Evolutionary conservation across 768 basidiomycete genomes (phyloP), one percentile per base, ranked within the genome.

Genomic region (Butyriboletus loyo): DNA sequence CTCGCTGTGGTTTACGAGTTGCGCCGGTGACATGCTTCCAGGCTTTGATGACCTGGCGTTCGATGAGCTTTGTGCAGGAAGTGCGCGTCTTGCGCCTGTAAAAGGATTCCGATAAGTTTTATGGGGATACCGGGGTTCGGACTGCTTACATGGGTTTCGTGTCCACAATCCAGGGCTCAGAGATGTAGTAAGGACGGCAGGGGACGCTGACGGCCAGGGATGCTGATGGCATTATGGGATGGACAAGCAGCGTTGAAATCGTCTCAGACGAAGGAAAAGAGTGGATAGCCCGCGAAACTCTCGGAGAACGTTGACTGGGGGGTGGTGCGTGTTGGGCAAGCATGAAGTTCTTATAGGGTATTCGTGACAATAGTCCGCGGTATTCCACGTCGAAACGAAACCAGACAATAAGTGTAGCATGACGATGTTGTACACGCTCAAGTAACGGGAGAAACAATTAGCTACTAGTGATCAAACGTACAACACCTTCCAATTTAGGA

Each of bases 1-100:
- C 73, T 37, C 81, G 78, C 24, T 77, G 75, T 31, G 71, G 72
- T 48, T 75, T 82, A 55, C 80, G 81, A 30, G 79, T 75, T 28
- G 72, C 69, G 22, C 75, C 71, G 24, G 83, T 85, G 61, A 86
- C 67, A 35, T 75, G 68, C 62, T 87, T 87, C 85, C 85, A 87
- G 10, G 77, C 73, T 38, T 74, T 70, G 48, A 86, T 67, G 54
- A 85, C 68, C 64, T 79, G 81, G 50, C 85, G 83, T 60, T 83
- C 77, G 52, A 87, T 66, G 60, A 66, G 68, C 54, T 81, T 83
- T 13, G 74, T 67, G 56, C 68, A 69, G 4, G 80, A 72, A 9
- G 45, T 34, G 49, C 59, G 61, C 3, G 68, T 50, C 37, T 58
- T 67, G 32, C 49, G 54, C 37, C 69, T 69, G 44, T 40, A 22